These are phyloP conservation scores for Pythium phragmiticola DNA, from an alignment of 352 stramenopile genomes.

Conservation along the genomic window DNA sequence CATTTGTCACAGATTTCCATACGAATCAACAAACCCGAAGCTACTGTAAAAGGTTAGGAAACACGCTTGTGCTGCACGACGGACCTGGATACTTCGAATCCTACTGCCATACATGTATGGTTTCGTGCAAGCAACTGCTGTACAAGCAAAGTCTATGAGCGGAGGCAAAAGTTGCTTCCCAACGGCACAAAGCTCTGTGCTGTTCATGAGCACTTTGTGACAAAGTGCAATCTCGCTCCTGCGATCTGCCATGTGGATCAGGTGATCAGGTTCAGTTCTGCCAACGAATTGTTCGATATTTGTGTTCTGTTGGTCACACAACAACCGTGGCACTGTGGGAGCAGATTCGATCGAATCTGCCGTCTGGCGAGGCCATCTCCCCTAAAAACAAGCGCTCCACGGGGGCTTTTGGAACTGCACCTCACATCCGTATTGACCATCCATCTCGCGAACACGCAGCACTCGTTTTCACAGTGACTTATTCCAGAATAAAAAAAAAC, in stretches of 20 bases:
- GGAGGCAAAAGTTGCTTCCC: too few species aligned
- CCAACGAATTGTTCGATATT: constrained; percentile 15
- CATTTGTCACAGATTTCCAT: constrained; percentile 22
- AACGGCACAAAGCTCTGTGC: too few species aligned
- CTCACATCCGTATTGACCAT: constrained; percentile 13
- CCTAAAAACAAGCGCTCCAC: background rate
- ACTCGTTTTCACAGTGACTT: background rate
- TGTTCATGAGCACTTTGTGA: background rate
- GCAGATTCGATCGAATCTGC: constrained; percentile 11
- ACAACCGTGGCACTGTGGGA: background rate
- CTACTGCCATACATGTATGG: too few species aligned
- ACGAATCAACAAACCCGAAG: background rate
- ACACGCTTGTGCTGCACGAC: background rate
- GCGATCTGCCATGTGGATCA: too few species aligned
- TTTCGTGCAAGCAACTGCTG: too few species aligned
- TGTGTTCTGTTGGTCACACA: background rate
- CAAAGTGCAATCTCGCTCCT: background rate
- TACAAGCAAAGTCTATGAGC: too few species aligned
- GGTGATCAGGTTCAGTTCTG: constrained; percentile 3
- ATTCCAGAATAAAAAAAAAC: background rate
- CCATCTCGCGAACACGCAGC: constrained; percentile 4
- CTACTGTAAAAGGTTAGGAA: too few species aligned
- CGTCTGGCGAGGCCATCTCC: background rate
- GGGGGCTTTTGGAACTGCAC: constrained; percentile 14
- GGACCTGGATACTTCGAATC: too few species aligned